phyloP scores from a whole-genome alignment of 768 basidiomycete species.

The Trametes meyenii region DNA sequence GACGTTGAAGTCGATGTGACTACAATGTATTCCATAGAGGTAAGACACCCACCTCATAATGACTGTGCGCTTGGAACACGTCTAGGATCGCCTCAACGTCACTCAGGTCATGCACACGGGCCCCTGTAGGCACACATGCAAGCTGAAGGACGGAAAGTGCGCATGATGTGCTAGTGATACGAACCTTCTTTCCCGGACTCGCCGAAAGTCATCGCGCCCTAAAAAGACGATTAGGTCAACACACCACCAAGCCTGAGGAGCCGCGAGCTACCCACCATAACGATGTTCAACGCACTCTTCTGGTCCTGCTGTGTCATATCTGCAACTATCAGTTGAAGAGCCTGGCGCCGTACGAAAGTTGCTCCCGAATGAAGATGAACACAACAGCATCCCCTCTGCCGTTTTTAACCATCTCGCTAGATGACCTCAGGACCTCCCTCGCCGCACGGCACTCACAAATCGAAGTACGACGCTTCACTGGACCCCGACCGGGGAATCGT shows the following conservation, averaged over 20 bases:
- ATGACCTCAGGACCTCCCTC: no score
- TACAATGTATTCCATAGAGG: background rate
- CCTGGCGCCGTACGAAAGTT: no score
- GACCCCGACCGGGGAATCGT: no score
- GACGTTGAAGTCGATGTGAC: constrained; percentile 15
- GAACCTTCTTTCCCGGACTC: constrained; percentile 46
- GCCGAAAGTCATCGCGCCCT: constrained; percentile 62
- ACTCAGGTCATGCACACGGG: constrained; percentile 50
- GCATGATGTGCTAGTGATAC: background rate
- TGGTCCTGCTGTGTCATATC: constrained; percentile 25
- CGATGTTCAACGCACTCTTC: constrained; percentile 50
- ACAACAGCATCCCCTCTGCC: no score
- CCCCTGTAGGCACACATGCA: constrained; percentile 29
- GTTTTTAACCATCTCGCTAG: no score
- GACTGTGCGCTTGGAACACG: constrained; percentile 56
- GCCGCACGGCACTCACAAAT: no score
- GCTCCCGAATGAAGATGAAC: no score
- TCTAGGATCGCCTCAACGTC: constrained; percentile 57
- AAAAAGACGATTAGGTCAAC: background rate
- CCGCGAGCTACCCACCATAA: constrained; percentile 44
- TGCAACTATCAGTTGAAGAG: no score
- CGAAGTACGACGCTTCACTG: no score
- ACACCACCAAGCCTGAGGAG: background rate
- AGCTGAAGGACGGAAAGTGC: background rate
- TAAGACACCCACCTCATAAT: constrained; percentile 43